These are phyloP conservation scores for Chlamydomonas eustigma DNA, from an alignment of 139 green algal genomes.

Conservation along the genomic window DNA sequence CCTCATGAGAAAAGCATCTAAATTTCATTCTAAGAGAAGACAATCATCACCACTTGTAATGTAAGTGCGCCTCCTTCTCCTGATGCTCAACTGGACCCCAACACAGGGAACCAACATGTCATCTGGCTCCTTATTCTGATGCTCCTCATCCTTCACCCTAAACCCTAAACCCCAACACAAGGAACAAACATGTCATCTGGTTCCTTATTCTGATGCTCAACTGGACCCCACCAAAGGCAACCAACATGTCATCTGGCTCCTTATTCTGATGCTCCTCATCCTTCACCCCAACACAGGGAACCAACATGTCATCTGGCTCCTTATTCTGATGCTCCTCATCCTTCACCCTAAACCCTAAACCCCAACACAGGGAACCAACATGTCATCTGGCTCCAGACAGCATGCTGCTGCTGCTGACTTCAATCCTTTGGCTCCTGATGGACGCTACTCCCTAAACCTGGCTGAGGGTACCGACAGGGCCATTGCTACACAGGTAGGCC, in stretches of 20 bases:
- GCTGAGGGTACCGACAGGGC: constrained; percentile 34
- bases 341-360: constrained; percentile 9
- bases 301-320: constrained; percentile 43
- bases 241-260: constrained; percentile 43
- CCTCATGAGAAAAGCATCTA: too few species aligned
- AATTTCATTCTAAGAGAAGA: too few species aligned
- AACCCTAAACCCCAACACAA: too few species aligned
- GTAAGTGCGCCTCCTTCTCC: too few species aligned
- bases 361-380: constrained; percentile 48
- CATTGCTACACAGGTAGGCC: constrained; percentile 46
- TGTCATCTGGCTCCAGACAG: constrained; percentile 26
- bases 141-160: not conserved
- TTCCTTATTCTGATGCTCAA: constrained; percentile 5
- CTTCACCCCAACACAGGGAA: constrained; percentile 29
- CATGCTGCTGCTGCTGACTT: constrained; percentile 38
- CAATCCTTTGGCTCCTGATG: constrained; percentile 64
- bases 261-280: constrained; percentile 6
- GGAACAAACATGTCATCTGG: constrained; percentile 49
- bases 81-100: too few species aligned
- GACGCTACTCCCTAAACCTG: constrained; percentile 52
- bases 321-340: constrained; percentile 19
- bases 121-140: not conserved
- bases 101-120: not conserved
- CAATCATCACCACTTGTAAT: too few species aligned
- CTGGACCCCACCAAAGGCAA: constrained; percentile 28